phyloP scores from a whole-genome alignment of 768 basidiomycete genomes.

The Auriculariales sp. region DNA sequence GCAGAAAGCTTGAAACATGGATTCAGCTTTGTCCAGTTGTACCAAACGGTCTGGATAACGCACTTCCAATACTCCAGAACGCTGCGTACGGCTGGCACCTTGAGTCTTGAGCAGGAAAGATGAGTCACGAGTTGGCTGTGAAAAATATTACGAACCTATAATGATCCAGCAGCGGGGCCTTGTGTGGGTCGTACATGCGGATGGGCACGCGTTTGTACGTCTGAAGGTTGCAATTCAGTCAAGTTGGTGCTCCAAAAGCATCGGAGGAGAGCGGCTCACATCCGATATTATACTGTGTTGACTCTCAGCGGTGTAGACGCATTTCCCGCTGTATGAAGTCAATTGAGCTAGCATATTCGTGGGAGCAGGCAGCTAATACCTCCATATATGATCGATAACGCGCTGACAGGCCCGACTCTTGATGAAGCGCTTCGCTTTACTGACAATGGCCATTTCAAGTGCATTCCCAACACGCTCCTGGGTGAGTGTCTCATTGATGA shows the following conservation, averaged over 20 bases:
- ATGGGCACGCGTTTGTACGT: constrained; percentile 88
- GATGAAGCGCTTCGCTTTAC: constrained; percentile 78
- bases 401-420: constrained; percentile 81
- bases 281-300: constrained; percentile 83
- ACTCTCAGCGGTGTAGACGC: constrained; percentile 82
- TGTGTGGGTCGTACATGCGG: constrained; percentile 89
- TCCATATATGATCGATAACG: constrained; percentile 76
- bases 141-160: constrained; percentile 47
- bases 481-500: constrained; percentile 54
- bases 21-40: too few relatives aligned
- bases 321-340: constrained; percentile 51
- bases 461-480: constrained; percentile 81
- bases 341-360: too few relatives aligned
- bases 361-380: too few relatives aligned
- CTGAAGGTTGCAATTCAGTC: constrained; percentile 23
- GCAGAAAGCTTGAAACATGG: constrained; percentile 42
- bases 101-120: constrained; percentile 37
- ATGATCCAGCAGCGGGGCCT: constrained; percentile 87
- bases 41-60: constrained; percentile 7
- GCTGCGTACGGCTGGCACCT: constrained; percentile 84
- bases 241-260: not conserved
- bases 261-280: constrained; percentile 27
- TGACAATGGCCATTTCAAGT: constrained; percentile 82
- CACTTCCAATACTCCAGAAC: constrained; percentile 84
- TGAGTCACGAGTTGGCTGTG: not conserved